Conservation (phyloP, 176 grass and related monocot genomes). For the Pontederia paniculata region DNA sequence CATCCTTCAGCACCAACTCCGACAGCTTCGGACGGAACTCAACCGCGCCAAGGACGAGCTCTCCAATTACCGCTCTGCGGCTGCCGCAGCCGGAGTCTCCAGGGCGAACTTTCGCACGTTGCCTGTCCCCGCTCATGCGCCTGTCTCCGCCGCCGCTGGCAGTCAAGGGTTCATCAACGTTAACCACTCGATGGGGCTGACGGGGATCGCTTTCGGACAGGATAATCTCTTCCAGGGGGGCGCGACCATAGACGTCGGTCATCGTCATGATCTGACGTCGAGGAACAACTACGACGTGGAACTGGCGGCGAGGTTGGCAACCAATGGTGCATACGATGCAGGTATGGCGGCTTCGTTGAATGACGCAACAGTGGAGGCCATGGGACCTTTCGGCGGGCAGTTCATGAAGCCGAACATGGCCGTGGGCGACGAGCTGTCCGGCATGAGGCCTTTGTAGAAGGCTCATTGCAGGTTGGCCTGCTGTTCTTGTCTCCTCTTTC, state of each 20-base stretch:
- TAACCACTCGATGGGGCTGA: slow-evolving; percentile 12
- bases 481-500: background rate
- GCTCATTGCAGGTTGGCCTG: too few species aligned
- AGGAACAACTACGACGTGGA: slow-evolving; percentile 47
- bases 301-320: slow-evolving; percentile 39
- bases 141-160: slow-evolving; percentile 22
- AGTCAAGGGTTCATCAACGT: slow-evolving; percentile 41
- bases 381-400: slow-evolving; percentile 33
- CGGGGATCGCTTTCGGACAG: slow-evolving; percentile 40
- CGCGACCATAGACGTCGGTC: background rate
- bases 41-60: slow-evolving; percentile 61
- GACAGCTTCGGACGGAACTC: slow-evolving; percentile 92
- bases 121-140: slow-evolving; percentile 29
- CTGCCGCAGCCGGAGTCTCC: slow-evolving; percentile 25
- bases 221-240: slow-evolving; percentile 47
- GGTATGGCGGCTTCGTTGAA: slow-evolving; percentile 28
- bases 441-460: slow-evolving; percentile 22
- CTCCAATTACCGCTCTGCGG: slow-evolving; percentile 57
- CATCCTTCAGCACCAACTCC: slow-evolving; percentile 16
- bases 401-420: slow-evolving; percentile 73
- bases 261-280: slow-evolving; percentile 27
- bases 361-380: slow-evolving; percentile 7
- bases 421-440: slow-evolving; percentile 55
- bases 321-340: slow-evolving; percentile 61
- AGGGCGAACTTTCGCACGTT: slow-evolving; percentile 15